Evolutionary conservation across 106 monocot genomes (phyloP), one percentile per base, ranked within the genome.

Genomic region (Platanthera guangdongensis): DNA sequence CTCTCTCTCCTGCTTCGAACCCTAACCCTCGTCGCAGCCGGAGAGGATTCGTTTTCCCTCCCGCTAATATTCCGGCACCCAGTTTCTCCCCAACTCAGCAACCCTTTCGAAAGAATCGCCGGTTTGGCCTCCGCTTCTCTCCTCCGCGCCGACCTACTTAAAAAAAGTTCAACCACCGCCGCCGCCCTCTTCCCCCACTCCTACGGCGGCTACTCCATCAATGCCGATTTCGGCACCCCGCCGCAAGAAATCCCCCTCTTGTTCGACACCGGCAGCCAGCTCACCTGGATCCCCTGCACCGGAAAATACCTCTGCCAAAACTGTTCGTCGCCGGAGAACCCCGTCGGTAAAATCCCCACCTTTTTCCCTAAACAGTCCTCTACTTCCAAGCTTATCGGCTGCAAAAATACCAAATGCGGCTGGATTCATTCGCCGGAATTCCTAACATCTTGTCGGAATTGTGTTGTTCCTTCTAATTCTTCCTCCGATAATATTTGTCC

Each of bases 261-360:
- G 64, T 76, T 95, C 52, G 95, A 95, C 88, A 88, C 95, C 75
- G 95, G 88, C 76, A 82, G 85, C 82, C 76, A 80, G 50, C 83
- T 92, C 75, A 76, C 83, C 32, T 95, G 90, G 95, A n/a, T 84
- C 18, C 90, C 95, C 68, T 95, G 92, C 86, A 92, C 92, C 13
- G 28, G 48, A 12, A 83, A 85, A 82, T 95, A 92, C 82, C 18
- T 60, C 47, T 95, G 95, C 85, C 82, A 60, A 18, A 77, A 76
- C 71, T 92, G 95, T 76, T 53, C 79, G 60, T 75, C 83, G 21
- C 59, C 71, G 21, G 8, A 49, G 12, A 64, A 77, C 57, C 62
- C 77, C 47, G 39, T 60, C 9, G 8, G 69, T 15, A 30, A 25
- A 4, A 49, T 70, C 22, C 76, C 80, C 51, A 51, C 80, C 32